Percentiles rank a stretch among this genome's conserved stretches.
Conservation (phyloP, 352 stramenopile species). For the Phytophthora vignae region DNA sequence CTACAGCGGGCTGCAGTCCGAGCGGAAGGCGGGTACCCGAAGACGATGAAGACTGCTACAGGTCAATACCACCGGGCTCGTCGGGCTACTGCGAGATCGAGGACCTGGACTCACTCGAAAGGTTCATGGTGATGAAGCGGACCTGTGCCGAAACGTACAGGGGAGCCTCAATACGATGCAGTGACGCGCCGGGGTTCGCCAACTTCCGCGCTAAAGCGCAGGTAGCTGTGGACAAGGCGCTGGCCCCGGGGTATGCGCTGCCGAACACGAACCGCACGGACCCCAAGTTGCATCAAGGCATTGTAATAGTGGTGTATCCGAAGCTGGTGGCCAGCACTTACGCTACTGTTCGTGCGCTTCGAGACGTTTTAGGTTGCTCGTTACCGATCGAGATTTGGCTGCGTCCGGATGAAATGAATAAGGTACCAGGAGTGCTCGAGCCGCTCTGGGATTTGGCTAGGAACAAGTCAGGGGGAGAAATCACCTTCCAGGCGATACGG, state of each 20-base stretch:
- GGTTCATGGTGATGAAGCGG: conserved; percentile 41
- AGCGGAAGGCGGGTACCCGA: conserved; percentile 16
- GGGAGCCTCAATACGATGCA: conserved; percentile 40
- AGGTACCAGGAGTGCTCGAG: conserved; percentile 22
- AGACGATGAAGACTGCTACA: conserved; percentile 25
- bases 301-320: conserved; percentile 65
- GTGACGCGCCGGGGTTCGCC: conserved; percentile 48
- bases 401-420: conserved; percentile 41
- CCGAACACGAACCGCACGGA: conserved; percentile 7
- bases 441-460: conserved; percentile 28
- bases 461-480: conserved; percentile 18
- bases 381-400: conserved; percentile 70
- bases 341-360: conserved; percentile 37
- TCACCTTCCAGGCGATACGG: conserved; percentile 38
- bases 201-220: conserved; percentile 43
- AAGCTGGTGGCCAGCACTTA: conserved; percentile 47
- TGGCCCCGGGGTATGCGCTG: conserved; percentile 15
- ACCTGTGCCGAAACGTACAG: conserved; percentile 35
- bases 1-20: conserved; percentile 23
- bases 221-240: conserved; percentile 7
- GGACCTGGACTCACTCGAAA: conserved; percentile 29
- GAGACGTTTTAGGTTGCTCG: conserved; percentile 37
- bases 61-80: conserved; percentile 19
- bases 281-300: conserved; percentile 24
- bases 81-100: conserved; percentile 33